These are phyloP conservation scores for Tuber magnatum DNA, from an alignment of 495 filamentous ascomycete species.

Conservation along the genomic window DNA sequence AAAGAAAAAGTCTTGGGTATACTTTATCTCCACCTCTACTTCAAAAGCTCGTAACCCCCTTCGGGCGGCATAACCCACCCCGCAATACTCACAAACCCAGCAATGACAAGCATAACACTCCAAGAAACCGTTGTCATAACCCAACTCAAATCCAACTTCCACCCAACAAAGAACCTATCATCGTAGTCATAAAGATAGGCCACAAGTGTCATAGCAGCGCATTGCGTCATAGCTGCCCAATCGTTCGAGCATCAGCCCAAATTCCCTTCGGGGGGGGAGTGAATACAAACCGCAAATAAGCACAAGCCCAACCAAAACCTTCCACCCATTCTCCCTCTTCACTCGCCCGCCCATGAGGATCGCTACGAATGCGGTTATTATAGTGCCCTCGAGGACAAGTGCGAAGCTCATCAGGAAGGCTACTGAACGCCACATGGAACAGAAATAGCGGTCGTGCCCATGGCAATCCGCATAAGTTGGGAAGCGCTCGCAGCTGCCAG, in stretches of 20 bases:
- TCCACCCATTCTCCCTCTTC: conserved; percentile 71
- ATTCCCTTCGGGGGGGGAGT: conserved; percentile 3
- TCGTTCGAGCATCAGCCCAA: background rate
- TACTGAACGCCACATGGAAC: conserved; percentile 80
- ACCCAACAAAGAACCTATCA: conserved; percentile 76
- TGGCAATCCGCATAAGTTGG: conserved; percentile 60
- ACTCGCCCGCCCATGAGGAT: conserved; percentile 69
- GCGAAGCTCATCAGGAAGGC: conserved; percentile 81
- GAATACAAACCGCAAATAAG: conserved; percentile 59
- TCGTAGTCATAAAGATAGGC: conserved; percentile 79
- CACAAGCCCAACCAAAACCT: conserved; percentile 59
- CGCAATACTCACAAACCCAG: conserved; percentile 55
- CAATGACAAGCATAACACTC: conserved; percentile 56
- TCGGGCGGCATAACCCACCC: conserved; percentile 65
- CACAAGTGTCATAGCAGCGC: conserved; percentile 44
- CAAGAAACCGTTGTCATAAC: conserved; percentile 69
- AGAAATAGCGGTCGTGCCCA: conserved; percentile 67
- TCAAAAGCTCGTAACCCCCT: conserved; percentile 68
- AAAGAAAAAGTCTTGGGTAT: background rate
- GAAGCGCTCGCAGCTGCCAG: conserved; percentile 47
- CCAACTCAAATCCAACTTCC: conserved; percentile 72
- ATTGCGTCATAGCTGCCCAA: conserved; percentile 25
- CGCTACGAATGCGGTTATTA: conserved; percentile 64
- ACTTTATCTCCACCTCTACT: conserved; percentile 10
- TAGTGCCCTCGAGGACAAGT: conserved; percentile 66